Percentiles rank a stretch among this genome's conserved stretches.
These are phyloP conservation scores for Sporothrix sp. DNA, from an alignment of 2,329 filamentous ascomycete species.

Conservation along the genomic window DNA sequence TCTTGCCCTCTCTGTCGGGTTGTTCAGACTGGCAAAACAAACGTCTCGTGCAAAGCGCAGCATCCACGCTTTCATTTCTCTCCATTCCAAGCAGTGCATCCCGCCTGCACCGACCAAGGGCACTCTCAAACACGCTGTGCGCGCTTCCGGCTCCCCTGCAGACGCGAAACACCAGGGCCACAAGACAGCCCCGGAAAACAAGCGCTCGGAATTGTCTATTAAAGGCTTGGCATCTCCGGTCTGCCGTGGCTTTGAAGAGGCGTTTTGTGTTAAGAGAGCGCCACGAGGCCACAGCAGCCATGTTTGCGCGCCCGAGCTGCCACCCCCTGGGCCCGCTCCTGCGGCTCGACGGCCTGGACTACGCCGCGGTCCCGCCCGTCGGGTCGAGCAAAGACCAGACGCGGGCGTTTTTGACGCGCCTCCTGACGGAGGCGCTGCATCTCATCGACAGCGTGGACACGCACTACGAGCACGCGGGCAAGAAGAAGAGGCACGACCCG, in stretches of 20 bases:
- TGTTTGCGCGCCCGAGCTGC: not conserved
- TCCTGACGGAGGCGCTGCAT: conserved; percentile 48
- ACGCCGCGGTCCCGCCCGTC: conserved; percentile 36
- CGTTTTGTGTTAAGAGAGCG: too few relatives aligned
- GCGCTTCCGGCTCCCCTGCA: not conserved
- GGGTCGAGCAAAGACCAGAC: conserved; percentile 34
- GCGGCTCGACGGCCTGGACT: conserved; percentile 43
- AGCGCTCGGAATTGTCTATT: not conserved
- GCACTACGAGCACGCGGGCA: conserved; percentile 12
- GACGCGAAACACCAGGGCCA: conserved; percentile 9
- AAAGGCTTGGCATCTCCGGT: conserved; percentile 1
- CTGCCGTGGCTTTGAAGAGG: too few relatives aligned
- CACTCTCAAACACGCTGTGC: conserved; percentile 4
- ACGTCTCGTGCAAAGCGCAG: too few relatives aligned
- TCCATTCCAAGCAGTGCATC: too few relatives aligned
- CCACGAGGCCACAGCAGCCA: too few relatives aligned
- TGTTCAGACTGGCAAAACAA: too few relatives aligned
- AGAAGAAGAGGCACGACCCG: not conserved
- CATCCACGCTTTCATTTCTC: too few relatives aligned
- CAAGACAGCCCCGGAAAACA: not conserved
- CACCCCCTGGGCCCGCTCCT: conserved; percentile 37
- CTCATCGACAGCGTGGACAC: conserved; percentile 41
- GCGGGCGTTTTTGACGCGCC: conserved; percentile 38
- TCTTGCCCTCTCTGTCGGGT: too few relatives aligned
- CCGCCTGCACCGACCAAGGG: too few relatives aligned